phyloP scores from a whole-genome alignment of 331 rosid genomes.

The Spiraea crenata region DNA sequence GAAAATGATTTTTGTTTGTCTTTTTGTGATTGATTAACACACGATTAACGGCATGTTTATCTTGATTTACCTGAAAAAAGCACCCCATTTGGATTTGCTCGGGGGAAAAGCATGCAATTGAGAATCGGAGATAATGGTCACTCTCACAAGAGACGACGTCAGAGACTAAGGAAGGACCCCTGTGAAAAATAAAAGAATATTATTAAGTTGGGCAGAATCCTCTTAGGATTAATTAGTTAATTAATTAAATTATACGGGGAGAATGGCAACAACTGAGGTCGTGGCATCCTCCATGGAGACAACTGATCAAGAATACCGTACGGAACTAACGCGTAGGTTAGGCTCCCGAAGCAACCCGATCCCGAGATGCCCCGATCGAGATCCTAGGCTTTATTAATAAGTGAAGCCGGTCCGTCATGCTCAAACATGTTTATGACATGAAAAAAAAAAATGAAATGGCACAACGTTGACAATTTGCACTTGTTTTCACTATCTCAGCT shows the following conservation, averaged over 20 bases:
- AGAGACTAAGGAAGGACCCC: neutral
- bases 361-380: slow-evolving; percentile 23
- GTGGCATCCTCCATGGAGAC: slow-evolving; percentile 54
- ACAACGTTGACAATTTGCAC: too few relatives aligned
- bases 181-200: neutral
- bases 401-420: slow-evolving; percentile 28
- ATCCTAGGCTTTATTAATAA: slow-evolving; percentile 11
- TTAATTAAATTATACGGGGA: slow-evolving; percentile 25
- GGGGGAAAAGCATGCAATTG: neutral
- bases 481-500: too few relatives aligned
- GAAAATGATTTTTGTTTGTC: too few relatives aligned
- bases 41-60: neutral
- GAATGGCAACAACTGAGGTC: slow-evolving; percentile 52
- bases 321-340: slow-evolving; percentile 6
- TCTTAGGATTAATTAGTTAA: neutral
- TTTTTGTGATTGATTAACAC: neutral
- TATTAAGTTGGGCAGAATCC: neutral
- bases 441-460: too few relatives aligned
- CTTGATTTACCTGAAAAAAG: too few relatives aligned
- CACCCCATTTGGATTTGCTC: neutral
- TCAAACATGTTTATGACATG: too few relatives aligned
- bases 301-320: slow-evolving; percentile 19
- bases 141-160: neutral
- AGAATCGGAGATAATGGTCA: neutral
- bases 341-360: slow-evolving; percentile 15